Conservation (phyloP, 2,329 filamentous ascomycete genomes). For the Aureobasidium sp. region DNA sequence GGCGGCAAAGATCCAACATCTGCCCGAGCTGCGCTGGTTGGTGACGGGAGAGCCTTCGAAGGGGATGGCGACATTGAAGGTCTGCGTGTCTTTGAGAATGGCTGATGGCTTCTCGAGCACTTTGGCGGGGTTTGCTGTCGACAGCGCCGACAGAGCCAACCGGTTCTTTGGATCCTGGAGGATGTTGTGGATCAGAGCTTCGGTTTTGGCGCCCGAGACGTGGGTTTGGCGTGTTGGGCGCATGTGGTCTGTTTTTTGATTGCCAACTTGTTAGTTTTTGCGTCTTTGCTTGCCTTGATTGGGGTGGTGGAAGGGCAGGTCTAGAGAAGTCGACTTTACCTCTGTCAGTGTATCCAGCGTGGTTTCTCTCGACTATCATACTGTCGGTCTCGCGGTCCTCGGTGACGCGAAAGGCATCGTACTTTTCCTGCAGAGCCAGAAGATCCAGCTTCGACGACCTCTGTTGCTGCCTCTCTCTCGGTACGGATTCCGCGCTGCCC, state of each 20-base stretch:
- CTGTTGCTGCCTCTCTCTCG: neutral
- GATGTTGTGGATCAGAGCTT: constrained; percentile 27
- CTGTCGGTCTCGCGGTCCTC: constrained; percentile 18
- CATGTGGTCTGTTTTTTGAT: neutral
- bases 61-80: constrained; percentile 78
- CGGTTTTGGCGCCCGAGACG: constrained; percentile 26
- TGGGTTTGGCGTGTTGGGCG: constrained; percentile 6
- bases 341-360: neutral
- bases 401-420: constrained; percentile 28
- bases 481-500: constrained; percentile 11
- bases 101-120: constrained; percentile 59
- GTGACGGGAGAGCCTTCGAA: constrained; percentile 77
- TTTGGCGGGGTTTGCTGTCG: constrained; percentile 57
- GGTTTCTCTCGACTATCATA: constrained; percentile 11
- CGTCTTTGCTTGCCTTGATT: neutral
- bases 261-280: neutral
- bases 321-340: neutral
- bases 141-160: constrained; percentile 68
- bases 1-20: constrained; percentile 87
- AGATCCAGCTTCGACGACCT: neutral
- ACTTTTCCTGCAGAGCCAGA: constrained; percentile 24
- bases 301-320: neutral
- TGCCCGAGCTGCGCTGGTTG: constrained; percentile 72
- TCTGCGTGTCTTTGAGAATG: constrained; percentile 63
- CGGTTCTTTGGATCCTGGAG: constrained; percentile 47